phyloP scores from a whole-genome alignment of 176 grass and related monocot genomes.

The barley (Hordeum vulgare) region DNA sequence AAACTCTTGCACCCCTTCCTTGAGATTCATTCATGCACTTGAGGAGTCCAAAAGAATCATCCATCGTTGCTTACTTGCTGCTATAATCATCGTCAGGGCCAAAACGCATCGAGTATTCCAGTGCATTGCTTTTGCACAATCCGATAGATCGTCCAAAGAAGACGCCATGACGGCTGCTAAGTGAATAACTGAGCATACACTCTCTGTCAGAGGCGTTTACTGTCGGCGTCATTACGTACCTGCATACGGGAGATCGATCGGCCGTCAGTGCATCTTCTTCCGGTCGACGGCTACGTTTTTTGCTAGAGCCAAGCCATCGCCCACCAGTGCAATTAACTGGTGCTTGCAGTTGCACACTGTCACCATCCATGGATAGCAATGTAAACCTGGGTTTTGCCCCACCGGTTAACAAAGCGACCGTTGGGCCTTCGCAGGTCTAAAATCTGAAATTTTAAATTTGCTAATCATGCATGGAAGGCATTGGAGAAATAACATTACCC shows the following conservation, averaged over 20 bases:
- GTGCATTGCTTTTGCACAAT: not conserved
- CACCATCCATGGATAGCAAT: not conserved
- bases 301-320: not conserved
- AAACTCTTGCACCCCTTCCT: not conserved
- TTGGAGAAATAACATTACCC: not conserved
- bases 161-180: not conserved
- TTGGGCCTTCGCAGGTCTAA: not conserved
- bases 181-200: not conserved
- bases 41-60: not conserved
- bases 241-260: not conserved
- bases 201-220: not conserved
- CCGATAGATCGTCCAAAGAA: not conserved
- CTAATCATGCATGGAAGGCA: not conserved
- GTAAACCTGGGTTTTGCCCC: not conserved
- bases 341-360: not conserved
- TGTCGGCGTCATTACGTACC: not conserved
- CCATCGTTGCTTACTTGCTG: too few relatives aligned
- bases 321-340: not conserved
- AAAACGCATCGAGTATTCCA: not conserved
- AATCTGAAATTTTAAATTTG: not conserved
- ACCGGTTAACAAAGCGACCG: not conserved
- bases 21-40: not conserved
- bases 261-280: not conserved
- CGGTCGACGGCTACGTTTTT: not conserved
- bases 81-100: not conserved